Percentiles rank a stretch among this genome's conserved stretches.
phyloP scores from a whole-genome alignment of 257 asterid genomes.

The Salvia splendens region DNA sequence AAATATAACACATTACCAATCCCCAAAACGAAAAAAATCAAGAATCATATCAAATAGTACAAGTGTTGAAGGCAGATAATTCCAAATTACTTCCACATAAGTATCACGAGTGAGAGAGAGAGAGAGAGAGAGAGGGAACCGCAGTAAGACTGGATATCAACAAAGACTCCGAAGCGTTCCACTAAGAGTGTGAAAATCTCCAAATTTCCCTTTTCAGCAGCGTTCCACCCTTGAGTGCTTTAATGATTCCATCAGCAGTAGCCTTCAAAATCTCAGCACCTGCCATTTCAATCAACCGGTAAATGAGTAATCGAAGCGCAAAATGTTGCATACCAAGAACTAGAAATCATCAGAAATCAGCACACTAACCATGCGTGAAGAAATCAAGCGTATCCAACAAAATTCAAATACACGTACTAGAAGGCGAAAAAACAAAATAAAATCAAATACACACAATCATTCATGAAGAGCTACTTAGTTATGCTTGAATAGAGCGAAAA shows the following conservation, averaged over 20 bases:
- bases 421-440: no score
- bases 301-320: conserved; percentile 1
- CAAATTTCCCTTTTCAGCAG: conserved; percentile 16
- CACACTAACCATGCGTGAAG: not conserved
- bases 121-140: conserved; percentile 22
- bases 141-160: conserved; percentile 12
- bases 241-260: conserved; percentile 23
- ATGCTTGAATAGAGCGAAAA: not conserved
- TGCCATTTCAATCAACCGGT: not conserved
- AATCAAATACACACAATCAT: no score
- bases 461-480: not conserved
- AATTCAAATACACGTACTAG: no score
- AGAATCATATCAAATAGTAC: not conserved
- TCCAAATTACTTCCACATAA: not conserved
- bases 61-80: no score
- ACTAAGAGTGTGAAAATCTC: conserved; percentile 32
- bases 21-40: not conserved
- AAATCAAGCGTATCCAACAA: not conserved
- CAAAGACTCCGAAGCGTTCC: conserved; percentile 13
- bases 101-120: not conserved
- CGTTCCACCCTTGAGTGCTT: conserved; percentile 17
- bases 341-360: not conserved
- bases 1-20: no score
- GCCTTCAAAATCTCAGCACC: conserved; percentile 26
- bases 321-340: not conserved